Evolutionary conservation across 1,284 basidiomycete genomes (phyloP).

Genomic region (Ganoderma sinense): DNA sequence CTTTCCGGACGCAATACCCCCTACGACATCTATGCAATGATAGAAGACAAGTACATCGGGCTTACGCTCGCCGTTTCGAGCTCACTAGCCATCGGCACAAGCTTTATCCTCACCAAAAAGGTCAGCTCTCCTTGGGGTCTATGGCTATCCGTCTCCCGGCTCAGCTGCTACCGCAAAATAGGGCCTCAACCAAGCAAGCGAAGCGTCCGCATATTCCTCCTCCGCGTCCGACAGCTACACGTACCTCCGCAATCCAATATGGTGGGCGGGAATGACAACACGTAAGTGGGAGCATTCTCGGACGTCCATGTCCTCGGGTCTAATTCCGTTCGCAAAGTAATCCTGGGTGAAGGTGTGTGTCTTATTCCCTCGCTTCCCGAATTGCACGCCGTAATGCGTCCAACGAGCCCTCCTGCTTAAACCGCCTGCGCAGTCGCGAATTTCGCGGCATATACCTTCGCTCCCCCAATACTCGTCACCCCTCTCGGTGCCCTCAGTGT

Average conservation of each 20-base stretch:
- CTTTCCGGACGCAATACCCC: neutral
- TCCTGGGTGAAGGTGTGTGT: conserved; percentile 88
- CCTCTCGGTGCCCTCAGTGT: conserved; percentile 96
- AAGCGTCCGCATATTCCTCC: conserved; percentile 57
- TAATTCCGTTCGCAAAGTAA: conserved; percentile 61
- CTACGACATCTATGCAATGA: conserved; percentile 52
- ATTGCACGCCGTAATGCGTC: neutral
- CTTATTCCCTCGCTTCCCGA: neutral
- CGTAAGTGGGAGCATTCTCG: conserved; percentile 61
- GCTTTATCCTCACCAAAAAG: conserved; percentile 98
- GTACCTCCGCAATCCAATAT: conserved; percentile 94
- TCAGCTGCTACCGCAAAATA: conserved; percentile 40
- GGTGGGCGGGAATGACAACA: conserved; percentile 98
- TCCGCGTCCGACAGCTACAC: conserved; percentile 80
- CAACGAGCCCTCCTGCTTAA: conserved; percentile 1
- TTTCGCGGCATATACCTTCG: conserved; percentile 98
- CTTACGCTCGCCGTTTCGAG: conserved; percentile 85
- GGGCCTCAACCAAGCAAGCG: conserved; percentile 85
- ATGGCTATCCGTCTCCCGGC: conserved; percentile 2
- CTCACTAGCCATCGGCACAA: conserved; percentile 88
- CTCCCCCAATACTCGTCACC: conserved; percentile 96
- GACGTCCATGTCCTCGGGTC: conserved; percentile 11
- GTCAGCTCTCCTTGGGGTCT: conserved; percentile 47
- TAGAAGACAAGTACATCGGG: conserved; percentile 94
- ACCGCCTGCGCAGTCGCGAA: conserved; percentile 79